phyloP scores from a whole-genome alignment of 1,139 yeast genomes.

The Tardiomyces depauwii region DNA sequence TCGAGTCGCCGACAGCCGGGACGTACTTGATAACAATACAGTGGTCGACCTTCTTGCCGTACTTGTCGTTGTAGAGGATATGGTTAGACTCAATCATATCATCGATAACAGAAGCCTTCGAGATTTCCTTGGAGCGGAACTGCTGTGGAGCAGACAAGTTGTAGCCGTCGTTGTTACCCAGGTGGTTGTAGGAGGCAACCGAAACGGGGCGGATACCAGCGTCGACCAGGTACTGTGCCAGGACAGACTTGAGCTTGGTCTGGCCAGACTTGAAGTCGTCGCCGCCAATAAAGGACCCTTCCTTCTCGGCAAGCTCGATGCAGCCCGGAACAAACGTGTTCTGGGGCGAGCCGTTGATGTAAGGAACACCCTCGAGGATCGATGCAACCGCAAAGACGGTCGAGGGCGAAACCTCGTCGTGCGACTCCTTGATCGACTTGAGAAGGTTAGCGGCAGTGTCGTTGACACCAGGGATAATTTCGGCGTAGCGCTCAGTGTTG shows the following conservation, averaged over 20 bases:
- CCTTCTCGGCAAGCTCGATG: slow-evolving; percentile 73
- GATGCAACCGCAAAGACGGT: slow-evolving; percentile 89
- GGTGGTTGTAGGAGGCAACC: slow-evolving; percentile 89
- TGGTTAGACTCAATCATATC: slow-evolving; percentile 88
- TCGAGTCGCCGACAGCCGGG: slow-evolving; percentile 91
- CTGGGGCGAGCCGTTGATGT: slow-evolving; percentile 95
- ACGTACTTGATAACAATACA: slow-evolving; percentile 92
- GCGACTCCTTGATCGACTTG: slow-evolving; percentile 63
- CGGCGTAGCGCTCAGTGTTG: slow-evolving; percentile 89
- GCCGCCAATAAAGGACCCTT: slow-evolving; percentile 80
- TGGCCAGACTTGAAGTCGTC: slow-evolving; percentile 97
- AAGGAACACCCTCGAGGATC: slow-evolving; percentile 77
- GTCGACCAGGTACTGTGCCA: slow-evolving; percentile 91
- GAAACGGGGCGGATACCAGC: slow-evolving; percentile 95
- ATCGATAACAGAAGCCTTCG: slow-evolving; percentile 87
- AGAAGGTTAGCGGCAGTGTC: slow-evolving; percentile 79
- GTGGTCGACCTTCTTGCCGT: slow-evolving; percentile 77
- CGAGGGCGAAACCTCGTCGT: slow-evolving; percentile 80
- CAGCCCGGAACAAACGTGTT: slow-evolving; percentile 96
- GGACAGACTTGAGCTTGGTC: slow-evolving; percentile 87
- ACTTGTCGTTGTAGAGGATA: slow-evolving; percentile 71
- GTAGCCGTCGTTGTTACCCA: slow-evolving; percentile 94
- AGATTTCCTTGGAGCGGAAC: slow-evolving; percentile 91
- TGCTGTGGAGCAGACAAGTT: slow-evolving; percentile 87
- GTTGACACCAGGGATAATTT: slow-evolving; percentile 65